These are phyloP conservation scores for Coemansia sp. DNA, from an alignment of 192 early-diverging fungal species.

Conservation along the genomic window DNA sequence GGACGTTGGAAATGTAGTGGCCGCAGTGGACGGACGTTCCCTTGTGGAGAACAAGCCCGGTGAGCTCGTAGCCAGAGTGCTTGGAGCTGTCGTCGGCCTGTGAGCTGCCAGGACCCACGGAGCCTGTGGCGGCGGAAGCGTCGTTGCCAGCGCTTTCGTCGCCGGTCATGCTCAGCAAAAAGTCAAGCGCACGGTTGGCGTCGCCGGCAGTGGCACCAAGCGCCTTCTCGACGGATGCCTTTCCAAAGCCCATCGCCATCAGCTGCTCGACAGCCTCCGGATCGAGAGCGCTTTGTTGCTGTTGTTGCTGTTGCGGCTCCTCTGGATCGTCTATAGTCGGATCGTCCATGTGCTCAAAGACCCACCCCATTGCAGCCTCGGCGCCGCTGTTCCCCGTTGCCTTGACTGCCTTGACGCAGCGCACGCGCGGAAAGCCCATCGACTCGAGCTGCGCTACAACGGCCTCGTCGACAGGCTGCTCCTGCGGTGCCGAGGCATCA, in stretches of 20 bases:
- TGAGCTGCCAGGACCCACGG: slow-evolving; percentile 13
- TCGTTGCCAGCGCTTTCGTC: slow-evolving; percentile 33
- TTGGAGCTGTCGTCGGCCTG: slow-evolving; percentile 28
- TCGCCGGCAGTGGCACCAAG: slow-evolving; percentile 82
- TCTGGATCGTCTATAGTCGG: slow-evolving; percentile 64
- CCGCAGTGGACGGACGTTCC: slow-evolving; percentile 95
- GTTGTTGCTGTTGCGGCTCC: slow-evolving; percentile 14
- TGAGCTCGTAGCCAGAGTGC: slow-evolving; percentile 48
- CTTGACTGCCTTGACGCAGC: slow-evolving; percentile 81
- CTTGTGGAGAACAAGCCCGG: slow-evolving; percentile 91
- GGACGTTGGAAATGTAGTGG: slow-evolving; percentile 92
- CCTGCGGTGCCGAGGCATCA: slow-evolving; percentile 20
- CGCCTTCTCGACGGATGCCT: slow-evolving; percentile 76
- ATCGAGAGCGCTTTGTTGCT: slow-evolving; percentile 17
- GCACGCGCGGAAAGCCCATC: slow-evolving; percentile 92
- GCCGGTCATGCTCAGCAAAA: slow-evolving; percentile 88
- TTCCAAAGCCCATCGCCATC: slow-evolving; percentile 91
- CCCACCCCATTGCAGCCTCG: slow-evolving; percentile 91
- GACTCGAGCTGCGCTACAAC: slow-evolving; percentile 77
- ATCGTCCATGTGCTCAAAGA: slow-evolving; percentile 98
- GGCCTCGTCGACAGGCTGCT: slow-evolving; percentile 59
- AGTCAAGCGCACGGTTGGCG: slow-evolving; percentile 92
- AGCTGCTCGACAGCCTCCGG: slow-evolving; percentile 68
- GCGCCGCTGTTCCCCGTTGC: slow-evolving; percentile 77
- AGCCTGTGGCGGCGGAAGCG: not conserved